A percentile compares a stretch with the other conserved stretches of the same genome.
These are phyloP conservation scores for Marvania coccoides DNA, from an alignment of 139 green algal genomes.

Conservation along the genomic window DNA sequence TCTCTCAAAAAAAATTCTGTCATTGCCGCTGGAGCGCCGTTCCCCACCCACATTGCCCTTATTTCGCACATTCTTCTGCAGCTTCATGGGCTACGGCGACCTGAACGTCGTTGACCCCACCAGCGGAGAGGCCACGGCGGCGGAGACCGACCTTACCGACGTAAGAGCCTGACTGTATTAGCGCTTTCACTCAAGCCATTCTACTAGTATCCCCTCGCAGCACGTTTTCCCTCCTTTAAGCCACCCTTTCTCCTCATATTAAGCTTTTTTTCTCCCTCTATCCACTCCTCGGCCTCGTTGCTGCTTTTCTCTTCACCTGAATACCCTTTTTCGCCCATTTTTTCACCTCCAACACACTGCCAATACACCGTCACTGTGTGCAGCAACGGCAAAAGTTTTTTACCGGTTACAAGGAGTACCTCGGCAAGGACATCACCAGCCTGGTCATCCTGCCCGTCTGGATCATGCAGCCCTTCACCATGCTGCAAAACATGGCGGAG, in stretches of 20 bases:
- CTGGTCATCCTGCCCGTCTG: slow-evolving; percentile 91
- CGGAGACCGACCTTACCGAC: slow-evolving; percentile 6
- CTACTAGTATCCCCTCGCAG: too few species aligned
- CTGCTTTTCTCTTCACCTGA: neutral
- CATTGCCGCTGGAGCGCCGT: neutral
- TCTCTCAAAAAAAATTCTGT: neutral
- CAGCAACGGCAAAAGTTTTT: slow-evolving; percentile 48
- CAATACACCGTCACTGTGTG: neutral
- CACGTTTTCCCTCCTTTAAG: neutral
- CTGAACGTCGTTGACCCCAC: slow-evolving; percentile 52
- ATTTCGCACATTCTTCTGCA: slow-evolving; percentile 18
- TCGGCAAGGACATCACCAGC: slow-evolving; percentile 84
- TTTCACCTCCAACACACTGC: neutral
- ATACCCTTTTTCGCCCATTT: neutral
- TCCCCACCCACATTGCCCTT: neutral
- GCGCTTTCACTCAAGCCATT: neutral
- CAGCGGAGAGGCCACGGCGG: slow-evolving; percentile 22
- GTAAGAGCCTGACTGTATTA: neutral
- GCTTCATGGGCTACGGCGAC: slow-evolving; percentile 50
- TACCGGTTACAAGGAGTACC: slow-evolving; percentile 60
- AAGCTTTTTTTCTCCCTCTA: slow-evolving; percentile 1
- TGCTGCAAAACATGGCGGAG: slow-evolving; percentile 94
- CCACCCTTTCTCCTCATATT: slow-evolving; percentile 1
- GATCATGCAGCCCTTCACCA: slow-evolving; percentile 97
- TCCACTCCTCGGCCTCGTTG: neutral